Evolutionary conservation across 305 asterid genomes (phyloP).

Genomic region (Solanum chacoense): DNA sequence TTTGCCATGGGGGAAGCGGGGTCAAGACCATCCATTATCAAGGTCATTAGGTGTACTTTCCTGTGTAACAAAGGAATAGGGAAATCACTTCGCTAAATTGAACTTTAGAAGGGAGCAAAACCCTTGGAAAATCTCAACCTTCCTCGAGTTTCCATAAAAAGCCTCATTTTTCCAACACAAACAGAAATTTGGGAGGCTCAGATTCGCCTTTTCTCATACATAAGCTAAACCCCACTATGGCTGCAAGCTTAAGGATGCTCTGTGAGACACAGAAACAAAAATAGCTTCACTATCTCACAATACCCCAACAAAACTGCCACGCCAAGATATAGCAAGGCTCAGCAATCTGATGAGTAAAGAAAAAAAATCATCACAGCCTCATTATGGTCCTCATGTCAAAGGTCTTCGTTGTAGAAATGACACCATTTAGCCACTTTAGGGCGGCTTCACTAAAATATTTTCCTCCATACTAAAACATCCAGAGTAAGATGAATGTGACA

Average conservation of each 20-base stretch:
- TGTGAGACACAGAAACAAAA: not conserved
- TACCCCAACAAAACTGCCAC: not conserved
- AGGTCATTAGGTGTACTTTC: not conserved
- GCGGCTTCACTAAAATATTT: not conserved
- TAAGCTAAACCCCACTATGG: not conserved
- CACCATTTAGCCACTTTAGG: not conserved
- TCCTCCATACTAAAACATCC: not conserved
- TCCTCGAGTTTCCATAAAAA: not conserved
- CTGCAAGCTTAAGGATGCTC: not conserved
- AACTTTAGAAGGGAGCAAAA: not conserved
- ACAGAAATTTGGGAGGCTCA: not conserved
- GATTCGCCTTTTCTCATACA: not conserved
- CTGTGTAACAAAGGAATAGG: not conserved
- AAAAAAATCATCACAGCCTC: not conserved
- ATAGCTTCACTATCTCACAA: not conserved
- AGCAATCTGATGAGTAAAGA: not conserved
- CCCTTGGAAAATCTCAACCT: not conserved
- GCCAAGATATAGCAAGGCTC: not conserved
- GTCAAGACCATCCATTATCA: not conserved
- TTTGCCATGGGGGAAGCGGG: not conserved
- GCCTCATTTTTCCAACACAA: not conserved
- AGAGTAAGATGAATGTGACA: not conserved
- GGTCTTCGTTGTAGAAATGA: not conserved
- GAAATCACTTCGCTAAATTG: not conserved
- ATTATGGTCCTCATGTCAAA: not conserved